Evolutionary conservation across 129 eudicot species (phyloP).

Genomic region (Lactuca saligna): DNA sequence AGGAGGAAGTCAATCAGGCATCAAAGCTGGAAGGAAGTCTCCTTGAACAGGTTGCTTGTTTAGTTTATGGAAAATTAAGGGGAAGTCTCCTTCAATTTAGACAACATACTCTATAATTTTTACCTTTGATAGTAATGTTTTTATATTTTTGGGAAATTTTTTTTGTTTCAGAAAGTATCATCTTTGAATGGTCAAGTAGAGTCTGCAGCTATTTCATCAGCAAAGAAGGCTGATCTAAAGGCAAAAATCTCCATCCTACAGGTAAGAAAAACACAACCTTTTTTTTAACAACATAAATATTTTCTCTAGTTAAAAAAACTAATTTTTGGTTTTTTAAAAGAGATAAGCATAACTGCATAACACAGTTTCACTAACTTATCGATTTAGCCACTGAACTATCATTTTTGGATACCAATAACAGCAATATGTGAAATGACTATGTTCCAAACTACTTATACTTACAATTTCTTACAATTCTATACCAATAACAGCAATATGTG

Average conservation of each 20-base stretch:
- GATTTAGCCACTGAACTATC: not conserved
- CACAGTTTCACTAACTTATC: no score
- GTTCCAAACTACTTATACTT: no score
- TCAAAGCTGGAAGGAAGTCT: constrained; percentile 57
- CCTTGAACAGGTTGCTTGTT: constrained; percentile 70
- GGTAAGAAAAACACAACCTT: constrained; percentile 34
- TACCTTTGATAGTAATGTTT: no score
- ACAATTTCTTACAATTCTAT: no score
- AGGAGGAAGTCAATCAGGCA: constrained; percentile 78
- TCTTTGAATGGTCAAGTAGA: constrained; percentile 79
- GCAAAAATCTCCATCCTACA: constrained; percentile 57
- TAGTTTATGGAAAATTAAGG: not conserved
- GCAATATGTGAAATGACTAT: no score
- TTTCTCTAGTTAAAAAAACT: no score
- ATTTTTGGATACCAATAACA: not conserved
- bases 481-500: no score
- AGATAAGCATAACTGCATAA: no score
- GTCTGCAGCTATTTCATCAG: constrained; percentile 72
- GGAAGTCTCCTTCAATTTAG: no score
- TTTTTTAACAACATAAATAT: no score
- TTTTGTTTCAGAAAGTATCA: constrained; percentile 60
- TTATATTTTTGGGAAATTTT: constrained; percentile 1
- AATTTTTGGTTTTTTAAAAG: no score
- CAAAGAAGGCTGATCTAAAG: constrained; percentile 83
- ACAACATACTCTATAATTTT: no score